These are phyloP conservation scores for Trametopsis cervina DNA, from an alignment of 768 basidiomycete genomes.

Conservation along the genomic window DNA sequence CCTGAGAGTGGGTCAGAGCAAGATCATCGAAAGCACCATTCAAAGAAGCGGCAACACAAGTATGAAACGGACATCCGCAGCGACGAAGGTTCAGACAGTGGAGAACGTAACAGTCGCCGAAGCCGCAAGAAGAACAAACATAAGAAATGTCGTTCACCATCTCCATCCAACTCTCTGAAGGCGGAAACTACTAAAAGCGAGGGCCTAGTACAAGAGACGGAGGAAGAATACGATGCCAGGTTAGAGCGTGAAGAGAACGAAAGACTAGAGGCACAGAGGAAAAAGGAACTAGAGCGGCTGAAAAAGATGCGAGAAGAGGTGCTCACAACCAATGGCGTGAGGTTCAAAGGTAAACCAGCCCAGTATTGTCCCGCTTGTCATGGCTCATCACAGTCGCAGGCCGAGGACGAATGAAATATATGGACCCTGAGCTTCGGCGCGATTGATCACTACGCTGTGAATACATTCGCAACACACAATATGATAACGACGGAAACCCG, in stretches of 20 bases:
- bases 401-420: slow-evolving; percentile 60
- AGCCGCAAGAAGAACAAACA: slow-evolving; percentile 24
- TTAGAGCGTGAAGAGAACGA: slow-evolving; percentile 64
- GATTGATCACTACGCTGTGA: slow-evolving; percentile 9
- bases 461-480: not conserved
- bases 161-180: too few species aligned
- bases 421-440: slow-evolving; percentile 48
- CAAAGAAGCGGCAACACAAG: slow-evolving; percentile 11
- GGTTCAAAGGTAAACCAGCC: slow-evolving; percentile 51
- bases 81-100: slow-evolving; percentile 8
- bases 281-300: slow-evolving; percentile 42
- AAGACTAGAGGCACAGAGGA: slow-evolving; percentile 40
- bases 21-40: not conserved
- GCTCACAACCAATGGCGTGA: slow-evolving; percentile 38
- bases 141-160: slow-evolving; percentile 7
- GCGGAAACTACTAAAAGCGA: slow-evolving; percentile 7
- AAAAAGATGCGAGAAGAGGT: slow-evolving; percentile 30
- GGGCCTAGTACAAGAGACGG: slow-evolving; percentile 41
- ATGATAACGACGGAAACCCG: not conserved
- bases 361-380: not conserved
- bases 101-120: slow-evolving; percentile 20
- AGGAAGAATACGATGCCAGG: slow-evolving; percentile 66
- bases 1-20: slow-evolving; percentile 5
- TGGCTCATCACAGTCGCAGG: slow-evolving; percentile 27
- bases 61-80: slow-evolving; percentile 12